Conservation (phyloP, 352 stramenopile genomes). For the Hyphochytrium catenoides region DNA sequence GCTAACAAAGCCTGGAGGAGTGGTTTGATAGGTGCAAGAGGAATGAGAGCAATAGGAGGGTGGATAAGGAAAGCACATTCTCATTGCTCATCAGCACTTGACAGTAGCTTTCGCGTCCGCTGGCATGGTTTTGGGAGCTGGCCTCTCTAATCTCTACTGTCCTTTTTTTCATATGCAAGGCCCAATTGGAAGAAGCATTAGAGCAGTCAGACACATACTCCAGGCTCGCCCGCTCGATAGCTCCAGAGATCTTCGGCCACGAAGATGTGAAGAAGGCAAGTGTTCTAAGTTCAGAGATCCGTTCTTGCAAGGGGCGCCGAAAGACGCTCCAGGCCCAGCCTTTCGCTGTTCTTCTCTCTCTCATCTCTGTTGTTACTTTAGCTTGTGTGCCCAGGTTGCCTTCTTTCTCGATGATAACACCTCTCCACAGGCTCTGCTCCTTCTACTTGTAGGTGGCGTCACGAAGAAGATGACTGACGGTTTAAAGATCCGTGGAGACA, state of each 20-base stretch:
- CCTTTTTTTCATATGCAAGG: no score
- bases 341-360: no score
- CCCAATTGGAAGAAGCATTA: constrained; percentile 28
- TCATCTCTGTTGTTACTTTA: constrained; percentile 94
- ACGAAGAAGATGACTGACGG: constrained; percentile 38
- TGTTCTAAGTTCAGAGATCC: no score
- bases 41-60: no score
- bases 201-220: constrained; percentile 66
- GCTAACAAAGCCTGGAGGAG: constrained; percentile 14
- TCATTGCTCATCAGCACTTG: no score
- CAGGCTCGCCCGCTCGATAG: constrained; percentile 79
- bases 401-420: constrained; percentile 12
- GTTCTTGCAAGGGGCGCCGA: no score
- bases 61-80: no score
- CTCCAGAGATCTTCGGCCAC: constrained; percentile 97
- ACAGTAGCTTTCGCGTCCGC: no score
- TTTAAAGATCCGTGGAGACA: constrained; percentile 92
- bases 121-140: no score
- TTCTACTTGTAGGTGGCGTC: constrained; percentile 10
- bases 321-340: no score
- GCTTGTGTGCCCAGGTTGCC: constrained; percentile 83
- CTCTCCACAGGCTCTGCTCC: neutral
- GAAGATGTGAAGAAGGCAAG: constrained; percentile 97
- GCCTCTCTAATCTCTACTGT: no score
- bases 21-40: no score